Evolutionary conservation across 1,284 basidiomycete genomes (phyloP).

Genomic region (Pulveroboletus sp.): DNA sequence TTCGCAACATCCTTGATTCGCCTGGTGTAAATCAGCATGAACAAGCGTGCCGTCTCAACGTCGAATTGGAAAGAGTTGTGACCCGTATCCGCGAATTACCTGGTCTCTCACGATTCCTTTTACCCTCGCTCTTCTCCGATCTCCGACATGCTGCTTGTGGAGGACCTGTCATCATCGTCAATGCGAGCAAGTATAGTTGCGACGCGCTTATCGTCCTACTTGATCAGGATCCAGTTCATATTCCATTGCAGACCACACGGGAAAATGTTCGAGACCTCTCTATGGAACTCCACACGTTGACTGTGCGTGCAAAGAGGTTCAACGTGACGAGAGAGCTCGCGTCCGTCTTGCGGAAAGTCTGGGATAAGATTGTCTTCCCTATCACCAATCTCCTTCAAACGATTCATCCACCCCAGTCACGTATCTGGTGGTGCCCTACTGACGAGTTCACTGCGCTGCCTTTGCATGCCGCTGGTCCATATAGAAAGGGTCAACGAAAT

Average conservation of each 20-base stretch:
- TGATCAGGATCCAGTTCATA: too few species aligned
- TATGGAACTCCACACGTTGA: too few species aligned
- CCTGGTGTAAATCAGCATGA: not conserved
- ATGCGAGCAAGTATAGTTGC: not conserved
- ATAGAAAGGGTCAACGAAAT: not conserved
- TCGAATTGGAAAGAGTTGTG: not conserved
- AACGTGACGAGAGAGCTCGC: not conserved
- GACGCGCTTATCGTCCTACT: not conserved
- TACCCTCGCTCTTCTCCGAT: not conserved
- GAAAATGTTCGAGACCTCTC: too few species aligned
- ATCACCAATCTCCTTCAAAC: constrained; percentile 9
- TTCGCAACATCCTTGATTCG: not conserved
- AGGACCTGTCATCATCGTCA: not conserved
- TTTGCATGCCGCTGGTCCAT: constrained; percentile 27
- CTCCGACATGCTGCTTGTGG: not conserved
- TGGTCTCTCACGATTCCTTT: not conserved
- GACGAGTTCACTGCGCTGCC: not conserved
- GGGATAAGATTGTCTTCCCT: constrained; percentile 28
- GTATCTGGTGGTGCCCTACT: not conserved
- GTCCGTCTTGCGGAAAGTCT: constrained; percentile 25
- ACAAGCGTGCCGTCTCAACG: not conserved
- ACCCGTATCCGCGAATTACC: not conserved
- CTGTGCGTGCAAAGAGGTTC: not conserved
- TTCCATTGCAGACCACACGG: too few species aligned
- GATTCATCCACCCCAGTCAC: not conserved